Conservation (phyloP, 1,139 yeast genomes). For the Blastobotrys apis region DNA sequence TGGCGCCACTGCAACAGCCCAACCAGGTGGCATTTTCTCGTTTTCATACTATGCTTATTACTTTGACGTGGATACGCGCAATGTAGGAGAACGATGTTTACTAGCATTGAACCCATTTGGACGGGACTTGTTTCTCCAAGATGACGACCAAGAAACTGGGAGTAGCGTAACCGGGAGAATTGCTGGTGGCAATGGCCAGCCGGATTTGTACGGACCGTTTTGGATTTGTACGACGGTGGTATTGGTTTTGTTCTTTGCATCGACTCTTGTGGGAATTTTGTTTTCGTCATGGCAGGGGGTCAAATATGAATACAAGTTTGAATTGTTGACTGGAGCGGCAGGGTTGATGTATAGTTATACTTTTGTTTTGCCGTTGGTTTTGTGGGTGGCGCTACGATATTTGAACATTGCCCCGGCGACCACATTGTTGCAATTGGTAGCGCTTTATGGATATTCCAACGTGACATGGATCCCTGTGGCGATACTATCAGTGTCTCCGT, state of each 20-base stretch:
- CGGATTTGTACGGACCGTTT: slow-evolving; percentile 74
- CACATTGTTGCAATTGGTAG: slow-evolving; percentile 43
- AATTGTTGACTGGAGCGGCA: slow-evolving; percentile 60
- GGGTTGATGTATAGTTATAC: slow-evolving; percentile 70
- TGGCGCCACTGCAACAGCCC: neutral
- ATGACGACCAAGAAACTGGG: slow-evolving; percentile 33
- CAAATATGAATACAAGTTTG: slow-evolving; percentile 55
- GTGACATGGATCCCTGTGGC: slow-evolving; percentile 79
- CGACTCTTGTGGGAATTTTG: slow-evolving; percentile 57
- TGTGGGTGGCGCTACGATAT: slow-evolving; percentile 48
- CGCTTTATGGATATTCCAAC: slow-evolving; percentile 77
- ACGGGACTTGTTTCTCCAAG: slow-evolving; percentile 32
- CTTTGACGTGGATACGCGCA: slow-evolving; percentile 61
- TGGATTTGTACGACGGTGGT: slow-evolving; percentile 83
- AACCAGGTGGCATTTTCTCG: slow-evolving; percentile 45
- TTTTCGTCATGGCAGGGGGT: slow-evolving; percentile 41
- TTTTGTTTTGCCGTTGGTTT: slow-evolving; percentile 51
- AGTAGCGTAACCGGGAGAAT: slow-evolving; percentile 35
- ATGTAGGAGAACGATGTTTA: slow-evolving; percentile 41
- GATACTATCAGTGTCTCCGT: slow-evolving; percentile 45
- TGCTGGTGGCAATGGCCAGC: slow-evolving; percentile 30
- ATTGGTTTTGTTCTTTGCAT: slow-evolving; percentile 65
- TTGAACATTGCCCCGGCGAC: slow-evolving; percentile 35
- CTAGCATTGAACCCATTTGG: slow-evolving; percentile 37
- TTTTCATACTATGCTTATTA: slow-evolving; percentile 53